A percentile compares a stretch with the other conserved stretches of the same genome.
phyloP scores from a whole-genome alignment of 164 flowering plant genomes.

The Cinnamomum micranthum region DNA sequence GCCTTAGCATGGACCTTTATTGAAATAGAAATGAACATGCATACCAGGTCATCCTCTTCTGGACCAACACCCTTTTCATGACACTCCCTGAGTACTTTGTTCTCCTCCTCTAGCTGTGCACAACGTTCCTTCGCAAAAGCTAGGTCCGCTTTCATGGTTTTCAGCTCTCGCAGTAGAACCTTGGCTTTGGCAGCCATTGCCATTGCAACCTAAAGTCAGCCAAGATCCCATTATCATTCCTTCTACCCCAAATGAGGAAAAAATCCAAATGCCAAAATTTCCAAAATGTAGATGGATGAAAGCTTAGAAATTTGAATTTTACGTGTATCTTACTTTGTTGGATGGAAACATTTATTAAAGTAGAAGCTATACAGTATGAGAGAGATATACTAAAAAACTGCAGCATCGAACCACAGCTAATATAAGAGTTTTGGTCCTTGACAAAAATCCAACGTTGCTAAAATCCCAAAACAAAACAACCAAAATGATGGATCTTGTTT shows the following conservation, averaged over 20 bases:
- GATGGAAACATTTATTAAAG: too few species aligned
- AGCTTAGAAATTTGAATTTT: too few species aligned
- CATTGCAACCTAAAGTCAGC: constrained; percentile 73
- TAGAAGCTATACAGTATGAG: background rate
- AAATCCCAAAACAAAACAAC: background rate
- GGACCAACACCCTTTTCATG: constrained; percentile 66
- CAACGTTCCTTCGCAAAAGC: constrained; percentile 89
- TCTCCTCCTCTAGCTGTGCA: constrained; percentile 94
- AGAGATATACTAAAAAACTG: background rate
- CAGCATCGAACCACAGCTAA: background rate
- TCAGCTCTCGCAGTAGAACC: constrained; percentile 84
- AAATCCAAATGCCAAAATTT: background rate
- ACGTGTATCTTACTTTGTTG: too few species aligned
- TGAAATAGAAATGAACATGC: background rate
- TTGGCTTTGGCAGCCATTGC: constrained; percentile 98
- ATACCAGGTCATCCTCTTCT: constrained; percentile 94
- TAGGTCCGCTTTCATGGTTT: constrained; percentile 88
- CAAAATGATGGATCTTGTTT: background rate
- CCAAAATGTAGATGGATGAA: too few species aligned
- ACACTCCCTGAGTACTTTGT: constrained; percentile 65
- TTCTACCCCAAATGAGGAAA: background rate
- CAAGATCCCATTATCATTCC: background rate
- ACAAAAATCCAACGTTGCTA: background rate
- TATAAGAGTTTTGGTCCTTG: background rate
- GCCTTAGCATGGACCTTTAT: background rate